Evolutionary conservation across 2,329 filamentous ascomycete genomes (phyloP), one percentile per base, ranked within the genome.

Genomic region (Hypoxylon rubiginosum): DNA sequence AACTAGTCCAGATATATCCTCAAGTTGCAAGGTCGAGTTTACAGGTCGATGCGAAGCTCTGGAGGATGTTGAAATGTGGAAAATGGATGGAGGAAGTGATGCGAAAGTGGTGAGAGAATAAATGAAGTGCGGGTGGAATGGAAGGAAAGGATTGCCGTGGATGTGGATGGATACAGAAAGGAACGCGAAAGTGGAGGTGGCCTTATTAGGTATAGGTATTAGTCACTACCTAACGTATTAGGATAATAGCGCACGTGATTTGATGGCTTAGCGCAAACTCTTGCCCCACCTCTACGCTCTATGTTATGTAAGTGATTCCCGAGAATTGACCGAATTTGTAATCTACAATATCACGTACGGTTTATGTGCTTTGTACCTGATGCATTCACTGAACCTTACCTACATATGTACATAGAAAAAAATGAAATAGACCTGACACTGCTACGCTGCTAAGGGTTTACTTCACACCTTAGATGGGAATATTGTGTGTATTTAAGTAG

Each of bases 151-250:
- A 43, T 62, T 52, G 34, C 13, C 51, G 43, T 26, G 46, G 58
- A 39, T 52, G 43, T 26, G 46, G 58, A 39, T 52, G 54, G 58
- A 39, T 52, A 50, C 54, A 52, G 52, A 65, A 66, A 50, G 52
- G 58, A 41, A 53, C 56, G 58, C 34, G 54, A 45, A 30, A 63
- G 60, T 58, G 61, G 48, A 64, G 58, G 58, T 53, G 54, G 36
- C 45, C 51, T 58, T 58, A 58, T 55, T 58, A 56, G 54, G 21
- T 34, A 19, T 11, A 11, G 32, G 32, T 39, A 67, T 64, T 67
- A 67, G 65, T 64, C 65, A 67, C n/a, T 4, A 30, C 10, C 49
- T 51, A 49, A 61, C 30, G 46, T 51, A 41, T 21, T 24, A 4
- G 21, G 21, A 32, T 10, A 46, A 46, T 26, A 45, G 19, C 7